A percentile compares a stretch with the other conserved stretches of the same genome.
Conservation (phyloP, 257 asterid species). For the Solanum appendiculatum region DNA sequence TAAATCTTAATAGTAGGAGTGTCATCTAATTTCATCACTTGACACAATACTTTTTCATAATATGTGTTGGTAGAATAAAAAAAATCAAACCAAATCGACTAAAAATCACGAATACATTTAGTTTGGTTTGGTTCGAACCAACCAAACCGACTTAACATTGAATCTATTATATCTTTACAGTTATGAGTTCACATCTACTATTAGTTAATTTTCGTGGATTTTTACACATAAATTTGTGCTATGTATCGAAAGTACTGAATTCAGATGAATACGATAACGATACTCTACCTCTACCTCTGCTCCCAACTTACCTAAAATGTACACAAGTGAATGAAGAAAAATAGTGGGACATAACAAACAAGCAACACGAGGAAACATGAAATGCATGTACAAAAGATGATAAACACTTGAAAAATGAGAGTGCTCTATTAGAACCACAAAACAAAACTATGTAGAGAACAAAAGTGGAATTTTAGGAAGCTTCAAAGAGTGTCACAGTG, state of each 20-base stretch:
- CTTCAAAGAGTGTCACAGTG: neutral
- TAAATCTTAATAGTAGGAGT: neutral
- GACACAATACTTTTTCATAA: neutral
- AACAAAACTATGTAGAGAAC: neutral
- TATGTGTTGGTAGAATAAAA: neutral
- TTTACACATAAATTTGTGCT: neutral
- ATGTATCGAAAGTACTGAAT: neutral
- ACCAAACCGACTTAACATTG: neutral
- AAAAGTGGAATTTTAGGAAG: neutral
- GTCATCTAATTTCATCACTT: neutral
- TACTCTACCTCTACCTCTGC: neutral
- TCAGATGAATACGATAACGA: neutral
- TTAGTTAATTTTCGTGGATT: neutral
- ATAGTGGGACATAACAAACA: slow-evolving; percentile 3
- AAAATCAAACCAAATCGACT: neutral
- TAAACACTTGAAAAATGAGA: neutral
- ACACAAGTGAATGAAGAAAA: neutral
- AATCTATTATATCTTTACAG: neutral
- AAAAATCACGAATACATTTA: neutral
- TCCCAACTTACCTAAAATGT: neutral
- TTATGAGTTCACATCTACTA: neutral
- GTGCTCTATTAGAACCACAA: neutral
- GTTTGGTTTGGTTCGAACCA: neutral
- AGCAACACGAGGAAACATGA: neutral
- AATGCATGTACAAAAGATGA: neutral